Evolutionary conservation across 2,329 filamentous ascomycete species (phyloP), one percentile per base, ranked within the genome.

Genomic region (Diaporthe eres): DNA sequence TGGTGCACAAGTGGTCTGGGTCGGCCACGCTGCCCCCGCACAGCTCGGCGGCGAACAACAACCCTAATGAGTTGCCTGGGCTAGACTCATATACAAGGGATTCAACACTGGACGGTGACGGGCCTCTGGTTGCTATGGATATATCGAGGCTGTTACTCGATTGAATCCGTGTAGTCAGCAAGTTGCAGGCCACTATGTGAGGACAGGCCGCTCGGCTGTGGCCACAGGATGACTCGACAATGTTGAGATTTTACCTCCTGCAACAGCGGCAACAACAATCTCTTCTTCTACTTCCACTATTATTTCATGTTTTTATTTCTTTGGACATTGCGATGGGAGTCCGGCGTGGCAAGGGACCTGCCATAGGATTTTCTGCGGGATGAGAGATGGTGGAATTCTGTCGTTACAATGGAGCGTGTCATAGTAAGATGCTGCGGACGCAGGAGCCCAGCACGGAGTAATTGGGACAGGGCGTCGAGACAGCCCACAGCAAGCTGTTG

Each of bases 91-190:
- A 75, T 25, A 37, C 76, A 17, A 75, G 74, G 31, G 76, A 77
- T 31, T 75, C 81, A 2, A 49, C 71, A 6, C n/a, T 77, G 19
- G 76, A 77, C 7, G 74, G 70, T 22, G 76, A 77, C 13, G 74
- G 72, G 15, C 49, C 31, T 34, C 83, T 85, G 12, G 87, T 89
- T 22, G 90, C 92, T 80, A 92, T 92, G 90, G 90, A 91, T 71
- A 91, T 92, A 61, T 90, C 90, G 22, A 87, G 90, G 17, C 84
- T 92, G 2, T 81, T 92, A 3, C 84, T 92, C n/a, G 89, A 92
- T 65, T 72, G 63, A 44, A 60, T 15, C 15, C n/a, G 34, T 37
- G 42, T 9, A 13, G 15, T 34, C 65, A 22, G 47, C 49, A 39
- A 28, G 65, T 19, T 19, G 9, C 31, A 39, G 47, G 34, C 15